Conservation (phyloP, 164 flowering plant genomes). For the Protea cynaroides region DNA sequence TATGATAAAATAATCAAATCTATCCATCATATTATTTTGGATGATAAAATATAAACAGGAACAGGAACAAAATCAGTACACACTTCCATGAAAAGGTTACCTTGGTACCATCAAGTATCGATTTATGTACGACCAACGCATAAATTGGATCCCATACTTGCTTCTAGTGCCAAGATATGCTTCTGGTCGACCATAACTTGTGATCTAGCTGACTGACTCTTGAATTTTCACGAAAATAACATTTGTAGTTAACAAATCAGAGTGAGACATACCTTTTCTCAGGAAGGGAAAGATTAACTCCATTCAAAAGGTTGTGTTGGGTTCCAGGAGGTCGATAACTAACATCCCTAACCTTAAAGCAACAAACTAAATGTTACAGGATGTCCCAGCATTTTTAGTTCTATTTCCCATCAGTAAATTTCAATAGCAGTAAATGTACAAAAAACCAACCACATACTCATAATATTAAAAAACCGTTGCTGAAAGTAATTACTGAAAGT, state of each 20-base stretch:
- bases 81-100: not conserved
- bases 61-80: no score
- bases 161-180: not conserved
- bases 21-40: no score
- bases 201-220: not conserved
- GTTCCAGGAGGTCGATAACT: constrained; percentile 86
- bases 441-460: no score
- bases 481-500: not conserved
- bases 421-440: no score
- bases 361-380: constrained; percentile 2
- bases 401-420: no score
- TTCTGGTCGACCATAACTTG: not conserved
- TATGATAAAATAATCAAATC: no score
- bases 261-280: constrained; percentile 59
- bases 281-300: constrained; percentile 61
- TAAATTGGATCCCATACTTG: not conserved
- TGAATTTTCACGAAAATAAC: not conserved
- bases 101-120: not conserved
- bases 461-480: not conserved
- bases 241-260: not conserved
- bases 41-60: no score
- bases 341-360: constrained; percentile 59
- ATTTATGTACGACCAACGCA: not conserved
- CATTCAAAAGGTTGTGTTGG: constrained; percentile 58
- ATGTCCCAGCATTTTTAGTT: no score